These are phyloP conservation scores for Musa troglodytarum DNA, from an alignment of 176 grass and related monocot genomes.

Conservation along the genomic window DNA sequence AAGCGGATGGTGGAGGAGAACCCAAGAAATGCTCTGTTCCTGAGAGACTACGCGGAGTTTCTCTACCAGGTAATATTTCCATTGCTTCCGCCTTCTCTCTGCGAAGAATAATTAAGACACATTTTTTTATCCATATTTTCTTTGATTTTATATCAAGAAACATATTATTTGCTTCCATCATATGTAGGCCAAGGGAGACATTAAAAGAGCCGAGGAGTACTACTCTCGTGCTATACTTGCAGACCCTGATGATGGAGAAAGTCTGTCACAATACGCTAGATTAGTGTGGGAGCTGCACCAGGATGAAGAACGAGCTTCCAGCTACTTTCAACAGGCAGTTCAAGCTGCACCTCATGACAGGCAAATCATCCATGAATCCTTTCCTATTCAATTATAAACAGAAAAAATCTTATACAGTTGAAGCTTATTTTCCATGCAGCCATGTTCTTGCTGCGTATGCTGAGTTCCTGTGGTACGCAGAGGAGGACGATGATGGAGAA, in stretches of 20 bases:
- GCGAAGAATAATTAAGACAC: neutral
- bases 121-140: neutral
- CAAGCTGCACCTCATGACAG: slow-evolving; percentile 52
- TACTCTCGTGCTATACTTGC: slow-evolving; percentile 76
- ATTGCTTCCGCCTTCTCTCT: neutral
- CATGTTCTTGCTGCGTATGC: slow-evolving; percentile 77
- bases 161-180: neutral
- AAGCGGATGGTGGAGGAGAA: slow-evolving; percentile 82
- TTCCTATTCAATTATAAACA: neutral
- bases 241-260: slow-evolving; percentile 74
- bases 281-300: slow-evolving; percentile 70
- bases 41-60: slow-evolving; percentile 72
- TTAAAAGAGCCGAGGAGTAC: slow-evolving; percentile 70
- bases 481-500: slow-evolving; percentile 23
- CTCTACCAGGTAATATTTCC: slow-evolving; percentile 44
- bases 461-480: slow-evolving; percentile 65
- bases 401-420: neutral
- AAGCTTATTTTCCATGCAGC: slow-evolving; percentile 21
- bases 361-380: slow-evolving; percentile 8
- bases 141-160: neutral
- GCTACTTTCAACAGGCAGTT: slow-evolving; percentile 67
- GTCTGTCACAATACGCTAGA: slow-evolving; percentile 75
- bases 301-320: slow-evolving; percentile 66
- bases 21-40: slow-evolving; percentile 64
- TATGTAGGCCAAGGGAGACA: slow-evolving; percentile 56